Evolutionary conservation across 2,329 filamentous ascomycete species (phyloP).

Genomic region (Trichoderma pleuroti): DNA sequence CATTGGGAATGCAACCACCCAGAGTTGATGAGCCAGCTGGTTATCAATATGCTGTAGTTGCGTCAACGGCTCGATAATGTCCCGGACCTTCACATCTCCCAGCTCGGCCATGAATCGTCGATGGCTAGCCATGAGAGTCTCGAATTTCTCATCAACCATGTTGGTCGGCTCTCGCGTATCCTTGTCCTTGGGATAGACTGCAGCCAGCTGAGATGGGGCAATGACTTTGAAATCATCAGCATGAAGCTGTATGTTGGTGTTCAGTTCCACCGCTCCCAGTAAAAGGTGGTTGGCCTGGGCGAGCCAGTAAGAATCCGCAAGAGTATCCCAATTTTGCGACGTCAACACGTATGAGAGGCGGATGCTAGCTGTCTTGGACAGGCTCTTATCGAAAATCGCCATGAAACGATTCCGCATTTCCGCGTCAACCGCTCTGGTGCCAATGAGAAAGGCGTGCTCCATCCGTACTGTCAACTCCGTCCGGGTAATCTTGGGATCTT

Average conservation of each 20-base stretch:
- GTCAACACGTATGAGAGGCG: conserved; percentile 85
- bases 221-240: conserved; percentile 78
- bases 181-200: conserved; percentile 71
- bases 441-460: conserved; percentile 97
- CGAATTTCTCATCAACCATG: conserved; percentile 79
- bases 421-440: conserved; percentile 86
- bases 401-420: conserved; percentile 97
- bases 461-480: conserved; percentile 95
- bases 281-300: conserved; percentile 92
- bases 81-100: conserved; percentile 79
- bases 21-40: conserved; percentile 80
- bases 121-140: conserved; percentile 73
- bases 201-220: conserved; percentile 69
- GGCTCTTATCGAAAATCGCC: conserved; percentile 89
- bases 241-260: conserved; percentile 72
- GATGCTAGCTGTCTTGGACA: conserved; percentile 87
- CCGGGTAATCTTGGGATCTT: conserved; percentile 90
- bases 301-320: conserved; percentile 95
- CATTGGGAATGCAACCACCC: conserved; percentile 86
- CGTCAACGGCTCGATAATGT: conserved; percentile 82
- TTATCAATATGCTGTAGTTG: conserved; percentile 90
- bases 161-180: conserved; percentile 61
- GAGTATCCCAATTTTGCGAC: conserved; percentile 94
- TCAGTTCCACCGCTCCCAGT: conserved; percentile 85
- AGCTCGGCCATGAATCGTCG: conserved; percentile 80